Evolutionary conservation across 371 early-diverging fungal genomes (phyloP).

Genomic region (Mucor piriformis): DNA sequence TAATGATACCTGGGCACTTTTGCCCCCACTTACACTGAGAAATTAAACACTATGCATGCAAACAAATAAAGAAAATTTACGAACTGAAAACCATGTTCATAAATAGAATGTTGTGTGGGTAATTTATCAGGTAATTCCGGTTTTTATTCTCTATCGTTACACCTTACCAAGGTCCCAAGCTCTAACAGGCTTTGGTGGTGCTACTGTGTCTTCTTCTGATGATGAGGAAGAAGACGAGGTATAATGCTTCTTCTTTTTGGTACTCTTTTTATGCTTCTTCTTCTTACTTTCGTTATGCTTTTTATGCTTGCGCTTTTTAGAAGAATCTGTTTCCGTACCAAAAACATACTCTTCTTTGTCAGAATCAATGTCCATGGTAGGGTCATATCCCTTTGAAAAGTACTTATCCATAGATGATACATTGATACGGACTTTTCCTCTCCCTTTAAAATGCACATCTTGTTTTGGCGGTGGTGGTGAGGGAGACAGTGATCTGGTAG

Average conservation of each 20-base stretch:
- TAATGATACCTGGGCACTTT: background rate
- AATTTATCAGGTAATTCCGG: too few relatives aligned
- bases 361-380: slow-evolving; percentile 61
- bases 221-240: background rate
- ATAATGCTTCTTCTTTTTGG: background rate
- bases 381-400: slow-evolving; percentile 71
- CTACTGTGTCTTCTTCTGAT: background rate
- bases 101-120: too few relatives aligned
- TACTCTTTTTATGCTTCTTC: slow-evolving; percentile 6
- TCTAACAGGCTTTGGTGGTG: slow-evolving; percentile 2
- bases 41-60: too few relatives aligned
- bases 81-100: too few relatives aligned
- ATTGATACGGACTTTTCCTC: slow-evolving; percentile 37
- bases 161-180: slow-evolving; percentile 14
- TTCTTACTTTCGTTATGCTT: slow-evolving; percentile 29
- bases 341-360: slow-evolving; percentile 46
- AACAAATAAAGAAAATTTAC: too few relatives aligned
- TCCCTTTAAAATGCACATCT: slow-evolving; percentile 32
- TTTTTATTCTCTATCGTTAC: background rate
- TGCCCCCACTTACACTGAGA: too few relatives aligned
- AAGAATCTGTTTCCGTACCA: slow-evolving; percentile 22
- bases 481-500: too few relatives aligned
- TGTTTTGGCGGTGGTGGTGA: background rate
- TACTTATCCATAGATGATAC: slow-evolving; percentile 73
- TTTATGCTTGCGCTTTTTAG: slow-evolving; percentile 23